phyloP scores from a whole-genome alignment of 257 asterid genomes.

The Rauvolfia tetraphylla region DNA sequence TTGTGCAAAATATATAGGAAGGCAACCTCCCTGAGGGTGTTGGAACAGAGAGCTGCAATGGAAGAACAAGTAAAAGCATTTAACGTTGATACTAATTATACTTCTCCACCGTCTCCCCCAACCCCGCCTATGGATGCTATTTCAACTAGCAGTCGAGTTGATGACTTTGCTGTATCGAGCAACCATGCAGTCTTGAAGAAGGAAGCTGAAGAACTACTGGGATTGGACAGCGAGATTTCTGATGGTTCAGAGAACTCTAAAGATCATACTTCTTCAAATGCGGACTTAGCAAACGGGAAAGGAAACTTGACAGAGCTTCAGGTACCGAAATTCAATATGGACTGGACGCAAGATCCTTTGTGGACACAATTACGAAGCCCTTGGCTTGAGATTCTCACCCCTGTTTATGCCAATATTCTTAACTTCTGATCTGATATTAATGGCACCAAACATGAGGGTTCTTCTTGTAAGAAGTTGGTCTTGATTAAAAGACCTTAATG shows the following conservation, averaged over 20 bases:
- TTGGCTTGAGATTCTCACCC: constrained; percentile 47
- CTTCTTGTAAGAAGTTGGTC: too few relatives aligned
- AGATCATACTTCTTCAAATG: constrained; percentile 15
- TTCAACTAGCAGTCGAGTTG: constrained; percentile 14
- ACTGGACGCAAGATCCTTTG: constrained; percentile 59
- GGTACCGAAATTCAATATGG: constrained; percentile 41
- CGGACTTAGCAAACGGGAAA: constrained; percentile 26
- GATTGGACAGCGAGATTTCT: not conserved
- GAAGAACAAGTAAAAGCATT: constrained; percentile 29
- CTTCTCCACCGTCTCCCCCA: not conserved
- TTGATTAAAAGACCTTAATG: too few relatives aligned
- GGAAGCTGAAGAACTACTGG: constrained; percentile 14
- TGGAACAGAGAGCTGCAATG: constrained; percentile 66
- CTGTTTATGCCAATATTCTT: constrained; percentile 25
- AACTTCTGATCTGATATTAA: constrained; percentile 12
- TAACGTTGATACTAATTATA: not conserved
- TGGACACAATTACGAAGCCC: constrained; percentile 63
- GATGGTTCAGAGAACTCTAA: constrained; percentile 8
- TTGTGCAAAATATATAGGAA: constrained; percentile 64
- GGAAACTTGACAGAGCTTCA: constrained; percentile 40
- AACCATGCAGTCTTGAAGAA: constrained; percentile 6
- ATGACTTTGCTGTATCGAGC: not conserved
- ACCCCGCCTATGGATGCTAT: constrained; percentile 23
- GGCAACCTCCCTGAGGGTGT: constrained; percentile 57
- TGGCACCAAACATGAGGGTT: not conserved